Conservation (phyloP, 495 filamentous ascomycete genomes). For the Pyronema omphalodes region DNA sequence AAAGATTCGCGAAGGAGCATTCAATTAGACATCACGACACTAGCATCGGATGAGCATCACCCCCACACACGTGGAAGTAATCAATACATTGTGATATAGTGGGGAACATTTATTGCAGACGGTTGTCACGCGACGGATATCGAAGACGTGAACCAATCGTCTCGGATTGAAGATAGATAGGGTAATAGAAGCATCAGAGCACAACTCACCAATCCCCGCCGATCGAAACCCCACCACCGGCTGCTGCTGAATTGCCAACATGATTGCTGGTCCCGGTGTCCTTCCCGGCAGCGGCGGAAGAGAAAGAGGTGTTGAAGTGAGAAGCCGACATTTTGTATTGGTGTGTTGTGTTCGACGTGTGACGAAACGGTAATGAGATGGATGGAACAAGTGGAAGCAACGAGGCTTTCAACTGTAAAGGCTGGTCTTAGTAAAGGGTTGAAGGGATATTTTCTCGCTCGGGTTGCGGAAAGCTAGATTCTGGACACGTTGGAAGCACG, state of each 20-base stretch:
- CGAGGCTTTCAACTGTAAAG: neutral
- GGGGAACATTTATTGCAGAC: neutral
- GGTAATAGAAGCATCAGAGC: neutral
- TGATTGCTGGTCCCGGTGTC: constrained; percentile 4
- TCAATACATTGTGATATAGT: too few species aligned
- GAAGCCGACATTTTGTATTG: constrained; percentile 4
- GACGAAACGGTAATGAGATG: neutral
- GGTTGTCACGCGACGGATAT: neutral
- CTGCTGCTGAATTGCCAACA: neutral
- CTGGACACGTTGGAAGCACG: neutral
- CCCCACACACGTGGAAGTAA: too few species aligned
- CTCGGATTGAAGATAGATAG: neutral
- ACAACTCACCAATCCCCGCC: constrained; percentile 10
- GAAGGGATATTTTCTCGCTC: neutral
- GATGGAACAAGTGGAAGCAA: neutral
- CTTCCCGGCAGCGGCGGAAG: constrained; percentile 5
- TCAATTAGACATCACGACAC: too few species aligned
- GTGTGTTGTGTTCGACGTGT: neutral
- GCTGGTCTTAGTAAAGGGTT: too few species aligned
- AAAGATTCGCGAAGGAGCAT: too few species aligned
- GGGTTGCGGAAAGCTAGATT: neutral
- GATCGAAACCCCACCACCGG: constrained; percentile 2
- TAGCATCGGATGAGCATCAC: too few species aligned
- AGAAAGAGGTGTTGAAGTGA: constrained; percentile 7
- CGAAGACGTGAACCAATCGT: neutral